Base-by-base conservation (phyloP, 1,284 basidiomycete genomes). In the Porogramme epimiltina region DNA sequence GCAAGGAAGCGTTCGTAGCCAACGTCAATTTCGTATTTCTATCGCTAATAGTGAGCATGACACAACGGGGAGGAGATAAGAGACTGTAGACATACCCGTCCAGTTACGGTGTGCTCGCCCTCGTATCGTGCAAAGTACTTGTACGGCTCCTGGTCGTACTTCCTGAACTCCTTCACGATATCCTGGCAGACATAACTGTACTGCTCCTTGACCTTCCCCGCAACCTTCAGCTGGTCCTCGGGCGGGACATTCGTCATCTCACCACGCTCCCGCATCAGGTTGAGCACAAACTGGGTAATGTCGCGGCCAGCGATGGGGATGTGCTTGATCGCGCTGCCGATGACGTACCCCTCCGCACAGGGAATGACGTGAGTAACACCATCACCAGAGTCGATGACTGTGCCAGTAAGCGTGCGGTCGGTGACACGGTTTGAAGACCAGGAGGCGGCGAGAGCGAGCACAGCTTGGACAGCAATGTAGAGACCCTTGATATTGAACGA, bases 1-100 rank as follows among this genome's bases (percentile, higher is more conserved):
- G 96, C 96, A 36, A 99, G 85, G 84, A 99, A 99, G 33, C 97
- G 93, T 73, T 99, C 97, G 73, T 98, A 99, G 19, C 97, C 97
- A 54, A 99, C 86, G 66, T 99, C 96, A 42, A 99, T 78, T 46
- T 78, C 70, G 72, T 96, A 97, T 85, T 91, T 89, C 89, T 95
- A 68, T n/a, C n/a, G n/a, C n/a, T n/a, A n/a, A n/a, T n/a, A n/a
- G n/a, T n/a, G n/a, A n/a, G n/a, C n/a, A n/a, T n/a, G n/a, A n/a
- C n/a, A n/a, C n/a, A n/a, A 19, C 4, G 13, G 22, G 11, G 20
- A 22, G 11, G 5, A 15, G 15, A 42, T 13, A 42, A 22, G 36
- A 33, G 40, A 20, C 34, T 16, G n/a, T 75, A 33, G 13, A 52
- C 88, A 58, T 63, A 95, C 94, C 73, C 90, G 82, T 24, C 94